Percentiles rank a stretch among this genome's conserved stretches.
phyloP scores from a whole-genome alignment of 192 early-diverging fungal species.

The Backusella liffmaniae region DNA sequence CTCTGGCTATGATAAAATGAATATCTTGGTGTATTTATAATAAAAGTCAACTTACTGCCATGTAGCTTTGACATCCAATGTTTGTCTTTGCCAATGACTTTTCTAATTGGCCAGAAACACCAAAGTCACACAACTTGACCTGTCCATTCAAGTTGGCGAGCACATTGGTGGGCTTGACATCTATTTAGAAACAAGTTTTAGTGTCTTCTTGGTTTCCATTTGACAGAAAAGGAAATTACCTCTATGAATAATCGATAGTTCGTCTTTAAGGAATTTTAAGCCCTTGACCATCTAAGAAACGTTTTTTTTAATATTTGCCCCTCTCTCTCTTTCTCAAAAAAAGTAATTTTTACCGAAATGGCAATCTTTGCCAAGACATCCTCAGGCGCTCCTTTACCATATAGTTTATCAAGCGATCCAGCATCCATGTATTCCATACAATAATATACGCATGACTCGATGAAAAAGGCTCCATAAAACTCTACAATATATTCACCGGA shows the following conservation, averaged over 20 bases:
- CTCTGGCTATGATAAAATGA: slow-evolving; percentile 65
- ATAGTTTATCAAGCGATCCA: slow-evolving; percentile 87
- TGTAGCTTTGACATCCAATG: slow-evolving; percentile 93
- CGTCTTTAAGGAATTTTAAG: slow-evolving; percentile 82
- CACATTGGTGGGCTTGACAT: slow-evolving; percentile 96
- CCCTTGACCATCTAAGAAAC: slow-evolving; percentile 68
- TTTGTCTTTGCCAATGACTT: slow-evolving; percentile 92
- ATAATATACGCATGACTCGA: slow-evolving; percentile 95
- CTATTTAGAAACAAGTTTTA: slow-evolving; percentile 35
- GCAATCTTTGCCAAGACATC: slow-evolving; percentile 75
- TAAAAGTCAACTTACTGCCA: slow-evolving; percentile 65
- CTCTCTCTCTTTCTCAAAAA: too few species aligned
- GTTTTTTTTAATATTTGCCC: too few species aligned
- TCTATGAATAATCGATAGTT: slow-evolving; percentile 87
- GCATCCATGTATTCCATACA: slow-evolving; percentile 99
- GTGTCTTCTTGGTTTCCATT: slow-evolving; percentile 1
- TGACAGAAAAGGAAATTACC: slow-evolving; percentile 29
- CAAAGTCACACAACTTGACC: slow-evolving; percentile 96
- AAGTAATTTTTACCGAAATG: slow-evolving; percentile 49
- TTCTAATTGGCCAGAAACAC: slow-evolving; percentile 86
- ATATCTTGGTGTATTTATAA: too few species aligned
- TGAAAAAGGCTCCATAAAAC: slow-evolving; percentile 96
- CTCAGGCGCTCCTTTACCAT: slow-evolving; percentile 80
- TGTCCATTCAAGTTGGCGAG: slow-evolving; percentile 83
- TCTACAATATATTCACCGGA: slow-evolving; percentile 91